Evolutionary conservation across 192 early-diverging fungal species (phyloP).

Genomic region (Backusella circina): DNA sequence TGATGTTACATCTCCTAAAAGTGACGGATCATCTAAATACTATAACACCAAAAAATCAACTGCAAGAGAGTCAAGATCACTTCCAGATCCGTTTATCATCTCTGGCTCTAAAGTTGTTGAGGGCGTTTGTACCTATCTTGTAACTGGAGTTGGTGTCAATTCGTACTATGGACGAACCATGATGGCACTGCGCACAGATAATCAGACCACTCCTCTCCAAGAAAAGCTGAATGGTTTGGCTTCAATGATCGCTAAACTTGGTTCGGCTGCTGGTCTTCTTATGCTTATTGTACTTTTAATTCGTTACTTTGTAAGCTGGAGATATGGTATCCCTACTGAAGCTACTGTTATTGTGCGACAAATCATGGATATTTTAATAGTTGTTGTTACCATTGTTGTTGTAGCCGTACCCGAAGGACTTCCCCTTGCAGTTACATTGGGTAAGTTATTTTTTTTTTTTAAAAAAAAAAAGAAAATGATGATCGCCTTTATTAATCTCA

Average conservation of each 20-base stretch:
- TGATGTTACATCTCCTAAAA: not conserved
- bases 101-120: constrained; percentile 91
- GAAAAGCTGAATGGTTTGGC: constrained; percentile 85
- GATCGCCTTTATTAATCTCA: too few relatives aligned
- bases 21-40: not conserved
- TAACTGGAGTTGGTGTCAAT: constrained; percentile 85
- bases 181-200: constrained; percentile 83
- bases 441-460: too few relatives aligned
- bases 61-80: constrained; percentile 23
- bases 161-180: constrained; percentile 88
- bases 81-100: constrained; percentile 80
- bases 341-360: constrained; percentile 55
- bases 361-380: constrained; percentile 79
- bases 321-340: constrained; percentile 17
- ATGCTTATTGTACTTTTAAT: constrained; percentile 90
- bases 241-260: constrained; percentile 91
- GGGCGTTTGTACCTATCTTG: constrained; percentile 85
- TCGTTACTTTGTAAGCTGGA: constrained; percentile 72
- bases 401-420: constrained; percentile 98
- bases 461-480: too few relatives aligned
- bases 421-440: constrained; percentile 94
- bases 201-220: constrained; percentile 90
- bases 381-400: constrained; percentile 91
- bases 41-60: not conserved
- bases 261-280: constrained; percentile 72